Evolutionary conservation across 805 yeast genomes (phyloP), one percentile per base, ranked within the genome.

Genomic region (Ogataea pini): DNA sequence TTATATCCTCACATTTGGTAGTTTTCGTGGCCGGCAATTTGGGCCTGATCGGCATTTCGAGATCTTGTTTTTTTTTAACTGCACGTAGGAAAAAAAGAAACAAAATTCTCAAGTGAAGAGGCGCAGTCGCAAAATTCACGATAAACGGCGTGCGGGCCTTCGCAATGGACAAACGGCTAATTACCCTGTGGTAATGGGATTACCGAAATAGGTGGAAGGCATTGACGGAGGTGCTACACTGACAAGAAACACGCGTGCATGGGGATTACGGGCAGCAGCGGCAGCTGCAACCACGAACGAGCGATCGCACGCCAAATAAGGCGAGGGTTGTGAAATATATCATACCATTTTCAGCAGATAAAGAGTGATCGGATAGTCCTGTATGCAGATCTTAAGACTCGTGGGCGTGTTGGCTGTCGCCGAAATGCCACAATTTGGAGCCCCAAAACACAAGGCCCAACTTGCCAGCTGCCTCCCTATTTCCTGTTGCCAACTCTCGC

Each of bases 111-210:
- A 9, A 20, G 3, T 8, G 25, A 18, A 24, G 42, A 39, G 42
- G 42, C 42, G 42, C 42, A 39, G 42, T 27, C 19, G 41, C 32
- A 24, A 37, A 22, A 14, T 24, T 37, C 31, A 29, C 31, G 41
- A 37, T 25, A 22, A 24, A 36, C 20, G 29, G 13, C 27, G 39
- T 20, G 39, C 39, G 25, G 25, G 22, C 39, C 17, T 17, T 22
- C 24, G n/a, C 37, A 19, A 17, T 18, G n/a, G 24, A 12, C 37
- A 19, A 18, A 34, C 37, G 37, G 37, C 37, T 17, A 14, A 9
- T 17, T 5, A 7, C 22, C 42, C 42, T 13, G 42, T 10, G 25
- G 12, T 14, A 39, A 16, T 27, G 34, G 42, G 42, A 39, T 16
- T 16, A 7, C 33, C 25, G 34, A 9, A 28, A 17, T 14, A 7